Conservation (phyloP, 192 early-diverging fungal species). For the Borealophlyctis nickersoniae region DNA sequence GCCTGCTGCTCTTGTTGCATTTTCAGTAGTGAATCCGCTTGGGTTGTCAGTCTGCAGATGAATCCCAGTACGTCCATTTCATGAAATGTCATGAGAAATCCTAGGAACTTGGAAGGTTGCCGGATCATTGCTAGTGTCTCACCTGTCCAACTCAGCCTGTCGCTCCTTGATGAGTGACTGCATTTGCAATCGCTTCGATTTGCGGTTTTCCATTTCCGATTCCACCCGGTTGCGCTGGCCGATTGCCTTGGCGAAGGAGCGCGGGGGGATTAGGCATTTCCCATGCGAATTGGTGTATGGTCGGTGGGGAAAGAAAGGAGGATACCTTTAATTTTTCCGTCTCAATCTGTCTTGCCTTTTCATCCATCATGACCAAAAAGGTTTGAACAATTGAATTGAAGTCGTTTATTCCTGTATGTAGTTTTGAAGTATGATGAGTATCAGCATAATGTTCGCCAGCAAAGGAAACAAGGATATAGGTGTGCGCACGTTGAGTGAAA, state of each 20-base stretch:
- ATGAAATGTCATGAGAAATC: no score
- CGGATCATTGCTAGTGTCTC: background rate
- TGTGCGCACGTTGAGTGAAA: constrained; percentile 42
- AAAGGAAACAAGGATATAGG: constrained; percentile 2
- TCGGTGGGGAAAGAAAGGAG: constrained; percentile 1
- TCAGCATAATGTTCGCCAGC: constrained; percentile 12
- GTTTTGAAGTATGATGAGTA: background rate
- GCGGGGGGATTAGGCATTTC: background rate
- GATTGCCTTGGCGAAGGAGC: constrained; percentile 32
- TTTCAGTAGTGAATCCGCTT: constrained; percentile 39
- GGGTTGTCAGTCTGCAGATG: constrained; percentile 32
- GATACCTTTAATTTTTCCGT: constrained; percentile 49
- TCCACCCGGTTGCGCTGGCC: constrained; percentile 48
- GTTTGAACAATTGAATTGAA: constrained; percentile 41
- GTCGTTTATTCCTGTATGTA: constrained; percentile 40
- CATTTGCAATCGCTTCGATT: constrained; percentile 29
- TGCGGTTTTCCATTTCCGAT: constrained; percentile 34
- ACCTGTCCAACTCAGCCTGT: constrained; percentile 43
- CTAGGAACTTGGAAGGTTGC: background rate
- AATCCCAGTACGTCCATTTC: no score
- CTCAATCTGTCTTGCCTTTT: constrained; percentile 53
- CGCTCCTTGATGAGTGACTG: constrained; percentile 38
- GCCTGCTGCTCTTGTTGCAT: constrained; percentile 39
- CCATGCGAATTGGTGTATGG: background rate
- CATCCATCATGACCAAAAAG: constrained; percentile 41